Evolutionary conservation across 257 asterid genomes (phyloP).

Genomic region (Capsicum baccatum): DNA sequence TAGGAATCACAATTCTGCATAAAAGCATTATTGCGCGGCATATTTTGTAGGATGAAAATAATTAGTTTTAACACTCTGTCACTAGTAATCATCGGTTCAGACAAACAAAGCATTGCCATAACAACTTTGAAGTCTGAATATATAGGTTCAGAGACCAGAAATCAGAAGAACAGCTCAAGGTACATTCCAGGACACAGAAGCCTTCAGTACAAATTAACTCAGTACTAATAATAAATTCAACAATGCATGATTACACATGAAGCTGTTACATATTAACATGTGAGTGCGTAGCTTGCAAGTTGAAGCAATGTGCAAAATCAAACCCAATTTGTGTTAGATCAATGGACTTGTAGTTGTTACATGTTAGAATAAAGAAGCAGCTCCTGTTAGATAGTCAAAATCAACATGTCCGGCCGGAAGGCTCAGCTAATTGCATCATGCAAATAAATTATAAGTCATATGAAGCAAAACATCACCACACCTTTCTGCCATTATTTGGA

Average conservation of each 20-base stretch:
- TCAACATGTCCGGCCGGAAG: background rate
- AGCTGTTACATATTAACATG: background rate
- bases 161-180: background rate
- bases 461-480: slow-evolving; percentile 30
- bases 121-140: slow-evolving; percentile 18
- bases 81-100: background rate
- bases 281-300: background rate
- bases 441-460: background rate
- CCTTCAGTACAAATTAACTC: background rate
- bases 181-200: background rate
- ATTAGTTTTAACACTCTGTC: background rate
- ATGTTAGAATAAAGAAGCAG: background rate
- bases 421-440: slow-evolving; percentile 1
- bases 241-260: background rate
- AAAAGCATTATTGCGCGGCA: background rate
- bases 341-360: background rate
- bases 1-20: background rate
- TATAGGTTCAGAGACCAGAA: background rate
- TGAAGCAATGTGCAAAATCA: slow-evolving; percentile 4
- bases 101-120: background rate
- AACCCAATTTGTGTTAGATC: background rate
- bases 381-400: background rate
- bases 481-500: slow-evolving; percentile 94
- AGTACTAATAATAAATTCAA: background rate
- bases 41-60: background rate